A percentile compares a stretch with the other conserved stretches of the same genome.
Conservation (phyloP, 306 rosid species). For the Medicago lupulina region DNA sequence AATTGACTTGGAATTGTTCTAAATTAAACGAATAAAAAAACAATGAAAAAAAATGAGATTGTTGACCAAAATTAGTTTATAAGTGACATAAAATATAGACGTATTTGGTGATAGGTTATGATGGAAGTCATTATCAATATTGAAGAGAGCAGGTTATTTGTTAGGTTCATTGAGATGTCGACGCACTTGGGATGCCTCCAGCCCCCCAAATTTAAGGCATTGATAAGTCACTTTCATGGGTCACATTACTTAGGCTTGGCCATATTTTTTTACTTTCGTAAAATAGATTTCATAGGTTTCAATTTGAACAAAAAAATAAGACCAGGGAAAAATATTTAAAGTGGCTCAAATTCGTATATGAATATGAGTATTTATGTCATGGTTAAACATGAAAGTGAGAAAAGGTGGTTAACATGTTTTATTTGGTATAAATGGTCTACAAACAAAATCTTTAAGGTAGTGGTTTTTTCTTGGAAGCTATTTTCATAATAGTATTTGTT, state of each 20-base stretch:
- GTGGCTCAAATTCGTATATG: no score
- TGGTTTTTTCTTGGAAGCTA: no score
- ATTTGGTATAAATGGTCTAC: no score
- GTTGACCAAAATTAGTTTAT: constrained; percentile 57
- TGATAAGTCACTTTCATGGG: constrained; percentile 31
- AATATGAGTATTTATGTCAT: no score
- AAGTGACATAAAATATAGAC: constrained; percentile 47
- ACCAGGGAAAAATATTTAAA: neutral
- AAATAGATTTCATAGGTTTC: neutral
- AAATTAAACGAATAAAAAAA: constrained; percentile 11
- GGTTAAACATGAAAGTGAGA: no score
- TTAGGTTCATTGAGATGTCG: constrained; percentile 57
- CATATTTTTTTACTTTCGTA: neutral
- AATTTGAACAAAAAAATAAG: neutral
- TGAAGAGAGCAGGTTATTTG: constrained; percentile 81
- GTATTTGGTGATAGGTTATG: constrained; percentile 46
- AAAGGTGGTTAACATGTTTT: no score
- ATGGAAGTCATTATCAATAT: constrained; percentile 68
- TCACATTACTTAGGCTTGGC: constrained; percentile 14
- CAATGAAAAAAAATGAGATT: constrained; percentile 57
- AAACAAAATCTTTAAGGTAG: no score
- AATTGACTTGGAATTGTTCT: constrained; percentile 33
- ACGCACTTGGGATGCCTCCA: constrained; percentile 41
- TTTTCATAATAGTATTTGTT: no score
- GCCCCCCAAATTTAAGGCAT: constrained; percentile 50